Conservation (phyloP, 306 rosid genomes). For the Hippophae rhamnoides region DNA sequence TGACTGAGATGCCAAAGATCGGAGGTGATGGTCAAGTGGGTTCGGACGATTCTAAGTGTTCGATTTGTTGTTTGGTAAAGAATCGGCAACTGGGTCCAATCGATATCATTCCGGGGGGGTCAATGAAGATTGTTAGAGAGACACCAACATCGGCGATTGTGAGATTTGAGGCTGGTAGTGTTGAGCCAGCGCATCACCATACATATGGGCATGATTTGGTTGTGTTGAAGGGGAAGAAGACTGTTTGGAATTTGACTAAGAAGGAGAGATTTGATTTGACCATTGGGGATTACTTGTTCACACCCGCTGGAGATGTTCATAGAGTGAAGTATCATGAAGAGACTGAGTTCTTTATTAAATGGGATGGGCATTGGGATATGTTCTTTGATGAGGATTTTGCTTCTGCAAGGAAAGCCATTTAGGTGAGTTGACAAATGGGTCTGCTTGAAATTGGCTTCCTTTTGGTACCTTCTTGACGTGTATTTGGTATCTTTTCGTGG, state of each 20-base stretch:
- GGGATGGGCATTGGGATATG: constrained; percentile 96
- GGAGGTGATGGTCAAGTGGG: constrained; percentile 13
- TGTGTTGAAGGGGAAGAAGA: constrained; percentile 67
- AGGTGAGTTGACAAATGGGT: constrained; percentile 6
- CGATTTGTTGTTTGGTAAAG: constrained; percentile 64
- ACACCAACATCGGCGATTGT: constrained; percentile 77
- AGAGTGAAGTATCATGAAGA: constrained; percentile 66
- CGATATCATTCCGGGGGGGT: constrained; percentile 68
- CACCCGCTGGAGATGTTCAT: constrained; percentile 75
- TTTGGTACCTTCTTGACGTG: too few relatives aligned
- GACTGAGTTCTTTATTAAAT: constrained; percentile 75
- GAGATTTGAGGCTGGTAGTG: constrained; percentile 68
- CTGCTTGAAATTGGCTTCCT: not conserved
- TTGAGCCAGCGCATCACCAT: constrained; percentile 90
- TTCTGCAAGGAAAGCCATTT: constrained; percentile 37
- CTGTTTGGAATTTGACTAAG: constrained; percentile 73
- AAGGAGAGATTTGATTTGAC: constrained; percentile 52
- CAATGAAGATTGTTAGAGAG: constrained; percentile 80
- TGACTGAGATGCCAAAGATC: constrained; percentile 58
- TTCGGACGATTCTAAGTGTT: constrained; percentile 16
- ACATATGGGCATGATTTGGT: constrained; percentile 86
- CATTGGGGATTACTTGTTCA: constrained; percentile 68
- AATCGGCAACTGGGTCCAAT: constrained; percentile 50
- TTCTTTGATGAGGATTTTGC: constrained; percentile 75
- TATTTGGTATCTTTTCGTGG: too few relatives aligned